Percentiles rank a stretch among this genome's conserved stretches.
These are phyloP conservation scores for Magnaporthiopsis rhizophila DNA, from an alignment of 2,329 filamentous ascomycete species.

Conservation along the genomic window DNA sequence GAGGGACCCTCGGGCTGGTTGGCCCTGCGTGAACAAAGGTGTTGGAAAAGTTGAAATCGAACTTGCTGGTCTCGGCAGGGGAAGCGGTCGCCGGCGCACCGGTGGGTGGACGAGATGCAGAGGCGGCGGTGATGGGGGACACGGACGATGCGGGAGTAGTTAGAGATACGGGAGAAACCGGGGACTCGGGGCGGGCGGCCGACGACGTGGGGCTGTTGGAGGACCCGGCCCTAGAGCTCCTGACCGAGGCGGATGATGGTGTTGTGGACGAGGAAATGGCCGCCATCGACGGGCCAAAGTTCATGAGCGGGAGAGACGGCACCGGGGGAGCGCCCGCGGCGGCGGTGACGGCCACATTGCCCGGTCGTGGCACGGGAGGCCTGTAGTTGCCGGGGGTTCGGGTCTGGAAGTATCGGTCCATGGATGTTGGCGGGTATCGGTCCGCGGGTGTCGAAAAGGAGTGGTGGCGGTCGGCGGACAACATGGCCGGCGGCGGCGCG, in stretches of 20 bases:
- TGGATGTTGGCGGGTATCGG: constrained; percentile 9
- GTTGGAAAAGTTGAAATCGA: constrained; percentile 9
- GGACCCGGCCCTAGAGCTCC: neutral
- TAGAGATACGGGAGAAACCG: neutral
- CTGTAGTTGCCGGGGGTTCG: neutral
- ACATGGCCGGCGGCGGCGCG: constrained; percentile 11
- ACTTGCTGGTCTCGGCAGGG: neutral
- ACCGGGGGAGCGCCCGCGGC: constrained; percentile 15
- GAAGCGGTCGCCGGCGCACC: neutral
- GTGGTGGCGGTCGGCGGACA: neutral
- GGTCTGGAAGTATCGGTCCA: neutral
- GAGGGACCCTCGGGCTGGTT: neutral
- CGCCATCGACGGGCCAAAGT: neutral
- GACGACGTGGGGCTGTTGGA: neutral
- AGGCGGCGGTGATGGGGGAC: neutral
- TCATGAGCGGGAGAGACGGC: constrained; percentile 8
- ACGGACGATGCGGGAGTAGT: neutral
- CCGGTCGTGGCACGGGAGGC: neutral
- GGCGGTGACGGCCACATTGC: neutral
- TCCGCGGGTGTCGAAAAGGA: constrained; percentile 4
- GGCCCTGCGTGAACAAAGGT: neutral
- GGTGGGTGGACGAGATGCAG: neutral
- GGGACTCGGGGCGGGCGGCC: neutral
- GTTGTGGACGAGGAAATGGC: neutral
- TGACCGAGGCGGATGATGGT: neutral